Percentiles rank a stretch among this genome's conserved stretches.
phyloP scores from a whole-genome alignment of 2,329 filamentous ascomycete genomes.

The Erysiphe pulchra region DNA sequence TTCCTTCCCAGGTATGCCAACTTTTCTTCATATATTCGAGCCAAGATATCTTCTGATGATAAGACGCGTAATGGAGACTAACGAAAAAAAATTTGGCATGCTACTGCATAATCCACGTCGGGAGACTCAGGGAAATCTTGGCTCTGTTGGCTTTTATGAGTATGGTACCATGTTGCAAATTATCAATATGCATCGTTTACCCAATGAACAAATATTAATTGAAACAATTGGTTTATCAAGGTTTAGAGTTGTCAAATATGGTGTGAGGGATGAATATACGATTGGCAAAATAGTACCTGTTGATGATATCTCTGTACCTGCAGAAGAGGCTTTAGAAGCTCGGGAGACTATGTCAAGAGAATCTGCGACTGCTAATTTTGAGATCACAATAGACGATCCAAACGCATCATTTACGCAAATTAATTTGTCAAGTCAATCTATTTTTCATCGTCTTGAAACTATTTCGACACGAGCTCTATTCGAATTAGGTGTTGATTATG shows the following conservation, averaged over 20 bases:
- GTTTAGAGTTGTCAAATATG: constrained; percentile 43
- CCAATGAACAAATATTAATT: constrained; percentile 59
- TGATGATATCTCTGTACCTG: constrained; percentile 56
- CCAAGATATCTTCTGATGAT: constrained; percentile 85
- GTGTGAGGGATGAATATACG: constrained; percentile 47
- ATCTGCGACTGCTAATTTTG: not conserved
- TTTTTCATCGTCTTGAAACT: constrained; percentile 12
- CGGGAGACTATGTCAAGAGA: constrained; percentile 24
- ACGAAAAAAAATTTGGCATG: constrained; percentile 63
- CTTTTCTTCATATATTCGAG: constrained; percentile 78
- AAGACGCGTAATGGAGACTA: constrained; percentile 41
- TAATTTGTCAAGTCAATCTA: not conserved
- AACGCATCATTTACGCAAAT: not conserved
- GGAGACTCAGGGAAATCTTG: constrained; percentile 25
- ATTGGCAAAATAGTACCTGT: constrained; percentile 52
- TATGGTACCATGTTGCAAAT: constrained; percentile 62
- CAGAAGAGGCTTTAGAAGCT: constrained; percentile 56
- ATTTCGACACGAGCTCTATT: constrained; percentile 44
- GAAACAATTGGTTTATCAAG: constrained; percentile 53
- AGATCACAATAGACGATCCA: not conserved
- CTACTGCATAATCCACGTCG: constrained; percentile 38
- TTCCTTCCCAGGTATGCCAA: constrained; percentile 59
- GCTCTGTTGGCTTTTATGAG: constrained; percentile 32
- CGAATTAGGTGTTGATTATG: constrained; percentile 36
- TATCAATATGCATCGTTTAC: constrained; percentile 43